Conservation (phyloP, 345 rosid genomes). For the Rhodomyrtus tomentosa region DNA sequence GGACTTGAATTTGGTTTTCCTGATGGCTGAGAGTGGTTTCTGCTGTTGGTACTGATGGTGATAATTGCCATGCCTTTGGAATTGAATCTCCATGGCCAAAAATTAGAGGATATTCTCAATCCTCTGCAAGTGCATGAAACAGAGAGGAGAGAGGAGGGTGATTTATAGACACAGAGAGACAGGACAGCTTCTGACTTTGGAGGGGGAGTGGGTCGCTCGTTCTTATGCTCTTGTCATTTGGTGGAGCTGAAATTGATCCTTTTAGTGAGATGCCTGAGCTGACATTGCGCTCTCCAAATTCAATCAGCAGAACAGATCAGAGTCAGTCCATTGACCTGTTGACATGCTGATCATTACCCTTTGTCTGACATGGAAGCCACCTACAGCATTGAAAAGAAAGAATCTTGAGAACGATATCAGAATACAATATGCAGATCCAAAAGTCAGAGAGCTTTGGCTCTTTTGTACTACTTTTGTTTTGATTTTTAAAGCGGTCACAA, state of each 20-base stretch:
- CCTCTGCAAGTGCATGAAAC: neutral
- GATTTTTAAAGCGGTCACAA: neutral
- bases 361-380: constrained; percentile 15
- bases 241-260: constrained; percentile 1
- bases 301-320: neutral
- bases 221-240: constrained; percentile 11
- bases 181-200: neutral
- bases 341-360: neutral
- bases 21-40: neutral
- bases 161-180: constrained; percentile 6
- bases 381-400: neutral
- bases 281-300: neutral
- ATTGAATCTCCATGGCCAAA: constrained; percentile 7
- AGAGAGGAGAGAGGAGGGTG: neutral
- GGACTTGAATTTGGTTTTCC: constrained; percentile 12
- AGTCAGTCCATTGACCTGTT: neutral
- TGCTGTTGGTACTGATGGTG: neutral
- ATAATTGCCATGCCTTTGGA: constrained; percentile 1
- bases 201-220: constrained; percentile 47
- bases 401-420: neutral
- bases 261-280: constrained; percentile 3
- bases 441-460: neutral
- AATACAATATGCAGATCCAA: neutral
- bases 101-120: neutral
- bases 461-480: neutral